These are phyloP conservation scores for Coprinopsis strossmayeri DNA, from an alignment of 768 basidiomycete species.

Conservation along the genomic window DNA sequence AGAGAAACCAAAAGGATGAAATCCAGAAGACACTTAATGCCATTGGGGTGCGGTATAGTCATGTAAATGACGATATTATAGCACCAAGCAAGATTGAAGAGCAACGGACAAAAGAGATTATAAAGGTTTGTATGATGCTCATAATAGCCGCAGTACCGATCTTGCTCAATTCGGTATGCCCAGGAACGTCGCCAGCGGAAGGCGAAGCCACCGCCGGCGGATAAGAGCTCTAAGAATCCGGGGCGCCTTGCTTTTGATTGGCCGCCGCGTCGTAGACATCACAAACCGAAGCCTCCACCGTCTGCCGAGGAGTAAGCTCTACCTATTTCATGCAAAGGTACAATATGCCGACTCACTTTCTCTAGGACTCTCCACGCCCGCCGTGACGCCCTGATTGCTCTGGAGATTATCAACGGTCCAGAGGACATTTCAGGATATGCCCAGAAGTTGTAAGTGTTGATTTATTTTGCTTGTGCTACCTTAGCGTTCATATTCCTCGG, in stretches of 20 bases:
- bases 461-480: conserved; percentile 4
- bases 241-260: conserved; percentile 24
- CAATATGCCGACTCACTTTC: not conserved
- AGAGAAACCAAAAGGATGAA: conserved; percentile 35
- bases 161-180: conserved; percentile 1
- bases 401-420: conserved; percentile 50
- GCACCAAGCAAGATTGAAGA: conserved; percentile 64
- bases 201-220: conserved; percentile 25
- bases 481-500: too few relatives aligned
- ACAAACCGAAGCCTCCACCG: conserved; percentile 35
- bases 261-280: conserved; percentile 62
- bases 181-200: not conserved
- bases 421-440: conserved; percentile 54
- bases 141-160: not conserved
- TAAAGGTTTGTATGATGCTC: conserved; percentile 32
- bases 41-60: conserved; percentile 66
- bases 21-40: conserved; percentile 49
- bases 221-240: too few relatives aligned
- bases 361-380: conserved; percentile 51
- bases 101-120: conserved; percentile 46
- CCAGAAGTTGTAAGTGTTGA: conserved; percentile 50
- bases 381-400: conserved; percentile 53
- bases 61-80: conserved; percentile 68
- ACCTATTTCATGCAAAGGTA: not conserved
- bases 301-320: not conserved